phyloP scores from a whole-genome alignment of 2,329 filamentous ascomycete genomes.

The Acephala macrosclerotiorum region DNA sequence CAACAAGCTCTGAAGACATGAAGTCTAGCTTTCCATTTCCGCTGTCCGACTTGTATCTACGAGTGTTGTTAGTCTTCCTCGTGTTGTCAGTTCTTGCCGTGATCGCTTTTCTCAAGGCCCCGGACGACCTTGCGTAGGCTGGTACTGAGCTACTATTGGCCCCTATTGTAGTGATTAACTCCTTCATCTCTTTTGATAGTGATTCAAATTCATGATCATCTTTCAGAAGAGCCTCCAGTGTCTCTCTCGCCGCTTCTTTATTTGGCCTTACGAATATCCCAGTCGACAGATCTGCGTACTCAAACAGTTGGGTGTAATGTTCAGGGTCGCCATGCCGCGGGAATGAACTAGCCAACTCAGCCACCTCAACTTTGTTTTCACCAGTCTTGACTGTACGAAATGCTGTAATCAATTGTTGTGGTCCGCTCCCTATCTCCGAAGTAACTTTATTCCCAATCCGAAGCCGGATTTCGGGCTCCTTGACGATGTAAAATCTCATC shows the following conservation, averaged over 20 bases:
- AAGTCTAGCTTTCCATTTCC: background rate
- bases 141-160: background rate
- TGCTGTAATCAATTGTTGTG: background rate
- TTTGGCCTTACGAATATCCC: background rate
- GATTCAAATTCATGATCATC: background rate
- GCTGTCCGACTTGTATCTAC: background rate
- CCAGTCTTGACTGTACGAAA: too few species aligned
- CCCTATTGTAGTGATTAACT: background rate
- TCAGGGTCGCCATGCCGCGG: background rate
- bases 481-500: constrained; percentile 18
- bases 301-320: background rate
- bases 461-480: constrained; percentile 8
- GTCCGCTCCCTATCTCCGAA: background rate
- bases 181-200: background rate
- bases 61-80: too few species aligned
- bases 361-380: background rate
- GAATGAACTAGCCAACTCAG: too few species aligned
- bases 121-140: background rate
- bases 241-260: background rate
- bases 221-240: background rate
- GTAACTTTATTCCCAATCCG: background rate
- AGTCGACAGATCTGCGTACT: background rate
- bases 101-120: background rate
- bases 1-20: background rate
- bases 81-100: background rate